Evolutionary conservation across 768 basidiomycete species (phyloP).

Genomic region (Leccinum longicurvipes): DNA sequence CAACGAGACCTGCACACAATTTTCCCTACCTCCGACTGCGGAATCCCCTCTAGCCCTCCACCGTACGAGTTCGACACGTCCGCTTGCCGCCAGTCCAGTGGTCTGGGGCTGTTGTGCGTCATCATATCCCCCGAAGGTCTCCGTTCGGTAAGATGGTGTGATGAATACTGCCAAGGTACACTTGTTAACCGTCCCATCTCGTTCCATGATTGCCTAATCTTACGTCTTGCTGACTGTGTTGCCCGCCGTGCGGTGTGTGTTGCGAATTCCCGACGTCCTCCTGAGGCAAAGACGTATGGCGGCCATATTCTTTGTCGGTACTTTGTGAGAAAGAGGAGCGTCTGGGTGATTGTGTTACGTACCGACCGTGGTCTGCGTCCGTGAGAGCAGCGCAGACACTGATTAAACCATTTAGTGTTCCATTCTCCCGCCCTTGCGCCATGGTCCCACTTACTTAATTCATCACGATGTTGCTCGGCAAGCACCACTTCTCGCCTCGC

Average conservation of each 20-base stretch:
- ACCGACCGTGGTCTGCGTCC: slow-evolving; percentile 34
- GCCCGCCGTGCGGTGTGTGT: slow-evolving; percentile 26
- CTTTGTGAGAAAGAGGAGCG: slow-evolving; percentile 17
- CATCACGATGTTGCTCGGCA: slow-evolving; percentile 70
- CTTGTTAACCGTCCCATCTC: slow-evolving; percentile 18
- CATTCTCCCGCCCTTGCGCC: slow-evolving; percentile 12
- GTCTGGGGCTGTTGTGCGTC: slow-evolving; percentile 33
- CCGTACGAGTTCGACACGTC: slow-evolving; percentile 31
- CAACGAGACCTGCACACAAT: slow-evolving; percentile 11
- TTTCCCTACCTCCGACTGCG: slow-evolving; percentile 33
- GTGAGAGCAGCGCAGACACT: slow-evolving; percentile 36
- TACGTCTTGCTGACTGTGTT: slow-evolving; percentile 33
- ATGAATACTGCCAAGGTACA: slow-evolving; percentile 26
- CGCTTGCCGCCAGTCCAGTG: slow-evolving; percentile 33
- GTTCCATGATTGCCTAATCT: slow-evolving; percentile 20
- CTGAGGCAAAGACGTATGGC: slow-evolving; percentile 30
- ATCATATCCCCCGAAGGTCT: slow-evolving; percentile 32
- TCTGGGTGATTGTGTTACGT: slow-evolving; percentile 21
- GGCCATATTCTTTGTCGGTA: slow-evolving; percentile 30
- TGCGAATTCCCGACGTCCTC: slow-evolving; percentile 31
- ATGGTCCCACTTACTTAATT: slow-evolving; percentile 38
- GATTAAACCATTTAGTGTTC: slow-evolving; percentile 16
- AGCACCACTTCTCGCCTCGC: slow-evolving; percentile 60
- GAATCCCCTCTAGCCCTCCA: slow-evolving; percentile 28
- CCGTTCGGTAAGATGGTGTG: slow-evolving; percentile 33